A percentile compares a stretch with the other conserved stretches of the same genome.
These are phyloP conservation scores for Lentithecium fluviatile DNA, from an alignment of 495 filamentous ascomycete species.

Conservation along the genomic window DNA sequence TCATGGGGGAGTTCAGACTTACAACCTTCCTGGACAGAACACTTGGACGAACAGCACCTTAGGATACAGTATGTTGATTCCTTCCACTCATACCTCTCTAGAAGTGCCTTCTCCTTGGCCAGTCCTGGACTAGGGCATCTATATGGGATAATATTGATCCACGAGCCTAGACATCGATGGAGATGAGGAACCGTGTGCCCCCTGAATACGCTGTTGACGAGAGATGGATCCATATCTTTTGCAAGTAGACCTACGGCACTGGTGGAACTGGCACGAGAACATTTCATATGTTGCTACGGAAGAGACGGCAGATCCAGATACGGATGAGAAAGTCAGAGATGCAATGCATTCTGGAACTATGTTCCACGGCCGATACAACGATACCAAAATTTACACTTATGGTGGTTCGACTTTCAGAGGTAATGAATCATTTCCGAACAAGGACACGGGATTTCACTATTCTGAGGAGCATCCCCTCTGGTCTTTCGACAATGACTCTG, in stretches of 20 bases:
- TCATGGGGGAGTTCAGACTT: slow-evolving; percentile 42
- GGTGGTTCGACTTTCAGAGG: slow-evolving; percentile 14
- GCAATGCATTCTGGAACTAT: slow-evolving; percentile 39
- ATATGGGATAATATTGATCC: too few relatives aligned
- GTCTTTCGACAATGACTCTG: slow-evolving; percentile 38
- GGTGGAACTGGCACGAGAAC: too few relatives aligned
- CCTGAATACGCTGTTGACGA: too few relatives aligned
- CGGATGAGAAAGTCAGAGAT: slow-evolving; percentile 30
- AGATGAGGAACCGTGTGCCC: too few relatives aligned
- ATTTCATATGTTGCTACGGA: slow-evolving; percentile 34
- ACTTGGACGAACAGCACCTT: slow-evolving; percentile 14
- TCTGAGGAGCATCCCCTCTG: slow-evolving; percentile 15
- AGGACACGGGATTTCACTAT: too few relatives aligned
- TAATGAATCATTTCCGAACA: slow-evolving; percentile 20
- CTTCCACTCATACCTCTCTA: too few relatives aligned
- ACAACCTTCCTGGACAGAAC: slow-evolving; percentile 5
- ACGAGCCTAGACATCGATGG: too few relatives aligned
- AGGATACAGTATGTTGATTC: slow-evolving; percentile 26
- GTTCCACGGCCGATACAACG: slow-evolving; percentile 36
- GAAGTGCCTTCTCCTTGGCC: too few relatives aligned
- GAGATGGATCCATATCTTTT: too few relatives aligned
- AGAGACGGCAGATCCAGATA: slow-evolving; percentile 29
- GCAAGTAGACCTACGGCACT: too few relatives aligned
- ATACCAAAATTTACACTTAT: slow-evolving; percentile 22
- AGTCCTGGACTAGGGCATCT: too few relatives aligned